Conservation (phyloP, 1,139 yeast genomes). For the Casaregolazyma suthepensis region DNA sequence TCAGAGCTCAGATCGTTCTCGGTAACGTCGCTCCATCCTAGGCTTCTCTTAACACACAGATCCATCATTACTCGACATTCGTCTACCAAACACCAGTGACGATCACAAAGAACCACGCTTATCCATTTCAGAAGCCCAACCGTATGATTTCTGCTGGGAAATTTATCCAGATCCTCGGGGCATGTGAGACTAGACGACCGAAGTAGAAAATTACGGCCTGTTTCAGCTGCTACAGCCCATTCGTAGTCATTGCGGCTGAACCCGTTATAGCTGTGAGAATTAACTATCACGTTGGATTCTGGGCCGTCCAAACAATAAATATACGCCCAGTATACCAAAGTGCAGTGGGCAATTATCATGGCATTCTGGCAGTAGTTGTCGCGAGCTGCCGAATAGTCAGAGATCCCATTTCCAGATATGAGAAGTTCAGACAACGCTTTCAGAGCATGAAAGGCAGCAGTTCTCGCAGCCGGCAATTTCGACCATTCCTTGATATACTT, state of each 20-base stretch:
- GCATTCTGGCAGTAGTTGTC: constrained; percentile 51
- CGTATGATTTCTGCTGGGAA: constrained; percentile 14
- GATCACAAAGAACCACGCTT: constrained; percentile 17
- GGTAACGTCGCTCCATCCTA: constrained; percentile 20
- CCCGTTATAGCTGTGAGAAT: constrained; percentile 6
- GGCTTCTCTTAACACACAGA: constrained; percentile 22
- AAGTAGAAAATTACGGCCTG: constrained; percentile 14
- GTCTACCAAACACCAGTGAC: constrained; percentile 19
- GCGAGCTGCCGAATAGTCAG: constrained; percentile 40
- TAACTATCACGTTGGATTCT: constrained; percentile 35
- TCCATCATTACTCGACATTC: constrained; percentile 20
- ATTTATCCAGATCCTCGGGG: constrained; percentile 13
- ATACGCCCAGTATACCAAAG: constrained; percentile 52
- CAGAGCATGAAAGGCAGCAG: constrained; percentile 23
- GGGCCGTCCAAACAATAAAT: constrained; percentile 50
- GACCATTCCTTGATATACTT: constrained; percentile 17
- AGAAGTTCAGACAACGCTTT: constrained; percentile 12
- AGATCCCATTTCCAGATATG: constrained; percentile 6
- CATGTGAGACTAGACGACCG: constrained; percentile 8
- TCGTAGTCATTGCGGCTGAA: constrained; percentile 11
- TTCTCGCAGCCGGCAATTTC: constrained; percentile 27
- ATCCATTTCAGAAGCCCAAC: constrained; percentile 21
- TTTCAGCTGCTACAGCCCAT: constrained; percentile 18
- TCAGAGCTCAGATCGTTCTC: constrained; percentile 12
- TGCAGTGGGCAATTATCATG: constrained; percentile 45